Base-by-base conservation (phyloP, 148 eudicot genomes). In the Pharnaceum exiguum region DNA sequence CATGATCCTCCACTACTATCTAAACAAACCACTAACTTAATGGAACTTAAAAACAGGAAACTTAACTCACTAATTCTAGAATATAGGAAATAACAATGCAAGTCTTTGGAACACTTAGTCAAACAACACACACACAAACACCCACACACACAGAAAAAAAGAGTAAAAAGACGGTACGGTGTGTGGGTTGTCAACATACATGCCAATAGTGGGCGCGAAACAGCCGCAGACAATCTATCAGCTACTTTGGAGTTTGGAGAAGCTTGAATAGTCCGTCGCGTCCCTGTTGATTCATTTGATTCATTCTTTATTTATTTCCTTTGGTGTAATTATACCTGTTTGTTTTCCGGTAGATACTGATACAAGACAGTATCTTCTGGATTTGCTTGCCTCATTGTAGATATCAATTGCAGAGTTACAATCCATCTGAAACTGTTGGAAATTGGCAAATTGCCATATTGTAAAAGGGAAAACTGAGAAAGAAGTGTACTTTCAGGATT, bases 231-330 rank as follows among this genome's bases (percentile, higher is more conserved):
- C n/a, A n/a, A n/a, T 57, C 60, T 28, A 46, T 57, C 57, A 57
- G 63, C 63, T 49, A 57, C 70, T 28, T 8, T 45, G 45, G 26
- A 66, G 60, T 60, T 8, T 45, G 45, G 26, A 66, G 60, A 59
- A 59, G 60, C 71, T 40, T 51, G 45, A 42, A 27, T 67, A 59
- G 65, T 59, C 35, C n/a, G 51, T 25, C 35, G 24, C n/a, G 51
- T 25, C 35, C 30, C 51, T 31, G 22, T 63, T 45, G 66, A 53
- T 45, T 60, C 51, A 70, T 70, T 63, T 26, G 62, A 46, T 69
- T 56, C 31, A 70, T 70, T 70, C 58, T 40, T 69, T 28, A 10
- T 42, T 57, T 1, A 5, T 18, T n/a, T 52, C 26, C 10, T 23
- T 16, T 51, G 40, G 15, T 1, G 36, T 22, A 54, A 37, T 46